These are phyloP conservation scores for Pseudocercospora vitis DNA, from an alignment of 2,329 filamentous ascomycete species.

Conservation along the genomic window DNA sequence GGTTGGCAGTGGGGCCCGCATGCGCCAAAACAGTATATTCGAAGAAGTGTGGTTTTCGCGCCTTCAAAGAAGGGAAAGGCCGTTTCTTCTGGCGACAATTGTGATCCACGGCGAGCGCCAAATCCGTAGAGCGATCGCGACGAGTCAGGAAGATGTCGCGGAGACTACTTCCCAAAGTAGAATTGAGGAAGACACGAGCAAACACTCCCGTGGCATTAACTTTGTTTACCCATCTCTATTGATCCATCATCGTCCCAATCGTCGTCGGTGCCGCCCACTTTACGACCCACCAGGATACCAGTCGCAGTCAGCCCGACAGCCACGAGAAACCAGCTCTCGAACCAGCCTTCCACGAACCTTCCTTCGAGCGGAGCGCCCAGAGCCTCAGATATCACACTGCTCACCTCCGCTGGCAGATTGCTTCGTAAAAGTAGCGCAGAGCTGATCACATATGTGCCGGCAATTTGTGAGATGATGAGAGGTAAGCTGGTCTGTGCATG, in stretches of 20 bases:
- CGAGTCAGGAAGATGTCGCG: too few relatives aligned
- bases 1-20: too few relatives aligned
- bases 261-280: conserved; percentile 50
- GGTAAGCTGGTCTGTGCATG: conserved; percentile 77
- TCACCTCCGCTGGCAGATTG: conserved; percentile 75
- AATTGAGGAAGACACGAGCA: not conserved
- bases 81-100: too few relatives aligned
- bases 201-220: conserved; percentile 38
- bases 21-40: too few relatives aligned
- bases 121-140: too few relatives aligned
- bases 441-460: conserved; percentile 81
- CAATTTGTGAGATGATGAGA: conserved; percentile 75
- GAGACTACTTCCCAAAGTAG: too few relatives aligned
- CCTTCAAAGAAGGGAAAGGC: too few relatives aligned
- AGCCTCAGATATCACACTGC: conserved; percentile 73
- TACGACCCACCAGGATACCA: conserved; percentile 72
- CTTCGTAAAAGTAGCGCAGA: conserved; percentile 74
- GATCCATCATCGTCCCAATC: conserved; percentile 41
- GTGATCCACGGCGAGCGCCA: too few relatives aligned
- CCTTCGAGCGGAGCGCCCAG: conserved; percentile 73
- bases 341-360: conserved; percentile 76
- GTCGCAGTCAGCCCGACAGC: conserved; percentile 65
- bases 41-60: too few relatives aligned
- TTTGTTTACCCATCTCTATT: conserved; percentile 70
- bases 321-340: conserved; percentile 80